These are phyloP conservation scores for Mucor plumbeus DNA, from an alignment of 371 early-diverging fungal genomes.

Conservation along the genomic window DNA sequence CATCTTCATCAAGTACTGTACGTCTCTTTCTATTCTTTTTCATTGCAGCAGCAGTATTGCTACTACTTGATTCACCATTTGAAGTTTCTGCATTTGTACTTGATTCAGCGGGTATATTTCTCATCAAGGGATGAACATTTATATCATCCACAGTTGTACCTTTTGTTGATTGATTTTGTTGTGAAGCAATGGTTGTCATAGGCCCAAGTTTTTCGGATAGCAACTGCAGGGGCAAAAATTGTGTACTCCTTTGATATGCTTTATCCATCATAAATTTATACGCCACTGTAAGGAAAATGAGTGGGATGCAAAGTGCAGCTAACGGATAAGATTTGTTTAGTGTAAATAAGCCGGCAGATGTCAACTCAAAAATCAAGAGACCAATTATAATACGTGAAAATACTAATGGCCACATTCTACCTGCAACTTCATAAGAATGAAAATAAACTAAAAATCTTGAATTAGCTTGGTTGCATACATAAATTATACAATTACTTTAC, in stretches of 20 bases:
- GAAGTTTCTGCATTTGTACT: neutral
- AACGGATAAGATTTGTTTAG: constrained; percentile 59
- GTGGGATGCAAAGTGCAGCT: constrained; percentile 52
- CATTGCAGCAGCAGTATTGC: neutral
- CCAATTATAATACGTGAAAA: constrained; percentile 77
- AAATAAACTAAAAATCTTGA: constrained; percentile 61
- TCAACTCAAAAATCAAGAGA: constrained; percentile 76
- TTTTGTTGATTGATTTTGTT: neutral
- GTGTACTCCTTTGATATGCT: constrained; percentile 60
- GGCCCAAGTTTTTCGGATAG: constrained; percentile 52
- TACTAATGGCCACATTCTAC: constrained; percentile 75
- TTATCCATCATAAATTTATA: constrained; percentile 63
- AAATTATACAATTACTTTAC: constrained; percentile 20
- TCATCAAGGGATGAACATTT: constrained; percentile 12
- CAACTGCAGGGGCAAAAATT: constrained; percentile 53
- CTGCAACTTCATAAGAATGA: constrained; percentile 82
- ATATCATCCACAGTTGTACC: neutral
- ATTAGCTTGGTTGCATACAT: neutral
- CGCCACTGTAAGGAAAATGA: constrained; percentile 55
- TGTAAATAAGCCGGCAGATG: constrained; percentile 78
- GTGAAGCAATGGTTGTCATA: constrained; percentile 26
- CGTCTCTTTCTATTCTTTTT: constrained; percentile 32
- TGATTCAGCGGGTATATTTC: neutral
- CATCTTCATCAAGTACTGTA: constrained; percentile 68
- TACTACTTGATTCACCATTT: no score